These are phyloP conservation scores for Dioszegia aurantiaca DNA, from an alignment of 768 basidiomycete species.

Conservation along the genomic window DNA sequence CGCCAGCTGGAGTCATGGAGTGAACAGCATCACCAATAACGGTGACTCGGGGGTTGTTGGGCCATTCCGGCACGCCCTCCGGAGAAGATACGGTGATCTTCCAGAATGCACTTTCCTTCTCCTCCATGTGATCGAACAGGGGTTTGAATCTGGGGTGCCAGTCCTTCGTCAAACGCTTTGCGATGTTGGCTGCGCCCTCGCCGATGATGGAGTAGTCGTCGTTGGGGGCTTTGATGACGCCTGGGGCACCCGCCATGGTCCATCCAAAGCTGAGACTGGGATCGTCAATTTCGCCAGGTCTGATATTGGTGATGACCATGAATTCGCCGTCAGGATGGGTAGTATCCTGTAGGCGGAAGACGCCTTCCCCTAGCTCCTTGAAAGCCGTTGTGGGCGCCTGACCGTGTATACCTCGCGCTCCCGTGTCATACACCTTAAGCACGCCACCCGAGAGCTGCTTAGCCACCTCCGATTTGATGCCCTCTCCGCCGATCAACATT, in stretches of 20 bases:
- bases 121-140: conserved; percentile 22
- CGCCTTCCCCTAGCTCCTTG: conserved; percentile 26
- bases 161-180: conserved; percentile 17
- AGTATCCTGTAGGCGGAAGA: conserved; percentile 15
- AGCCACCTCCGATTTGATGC: conserved; percentile 21
- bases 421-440: conserved; percentile 29
- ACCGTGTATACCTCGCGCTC: conserved; percentile 27
- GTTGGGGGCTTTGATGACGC: conserved; percentile 25
- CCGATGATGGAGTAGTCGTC: conserved; percentile 27
- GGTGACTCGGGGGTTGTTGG: conserved; percentile 25
- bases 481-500: conserved; percentile 30
- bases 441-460: conserved; percentile 22
- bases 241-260: conserved; percentile 24
- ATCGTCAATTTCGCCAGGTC: conserved; percentile 28
- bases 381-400: conserved; percentile 25
- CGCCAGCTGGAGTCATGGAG: conserved; percentile 35
- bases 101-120: conserved; percentile 27
- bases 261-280: conserved; percentile 25
- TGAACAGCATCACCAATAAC: conserved; percentile 37
- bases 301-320: conserved; percentile 24
- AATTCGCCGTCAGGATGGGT: neutral
- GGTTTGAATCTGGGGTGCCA: conserved; percentile 24
- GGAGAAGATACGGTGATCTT: conserved; percentile 27
- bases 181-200: conserved; percentile 19
- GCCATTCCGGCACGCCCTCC: conserved; percentile 28